A percentile compares a stretch with the other conserved stretches of the same genome.
Conservation (phyloP, 2,329 filamentous ascomycete species). For the Microdochium nivale region DNA sequence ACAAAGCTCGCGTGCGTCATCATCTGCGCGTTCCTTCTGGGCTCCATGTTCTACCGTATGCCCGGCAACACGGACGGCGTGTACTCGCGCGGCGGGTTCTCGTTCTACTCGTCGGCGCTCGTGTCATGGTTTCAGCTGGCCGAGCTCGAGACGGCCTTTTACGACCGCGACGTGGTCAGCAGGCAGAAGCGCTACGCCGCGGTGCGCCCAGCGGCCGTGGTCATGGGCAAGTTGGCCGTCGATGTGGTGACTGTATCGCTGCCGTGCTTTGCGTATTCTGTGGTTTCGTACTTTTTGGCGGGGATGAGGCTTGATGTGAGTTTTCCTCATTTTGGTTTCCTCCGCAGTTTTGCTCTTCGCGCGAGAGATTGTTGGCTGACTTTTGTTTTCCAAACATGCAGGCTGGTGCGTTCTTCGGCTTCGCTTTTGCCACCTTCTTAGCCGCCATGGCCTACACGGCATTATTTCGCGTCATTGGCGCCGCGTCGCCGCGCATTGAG, state of each 20-base stretch:
- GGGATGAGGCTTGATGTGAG: slow-evolving; percentile 48
- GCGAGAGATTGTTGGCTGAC: slow-evolving; percentile 11
- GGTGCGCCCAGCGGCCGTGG: slow-evolving; percentile 46
- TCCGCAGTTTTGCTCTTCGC: slow-evolving; percentile 53
- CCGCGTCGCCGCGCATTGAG: slow-evolving; percentile 33
- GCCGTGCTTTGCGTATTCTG: slow-evolving; percentile 59
- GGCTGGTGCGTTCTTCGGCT: slow-evolving; percentile 19
- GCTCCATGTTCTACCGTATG: slow-evolving; percentile 69
- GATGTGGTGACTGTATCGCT: slow-evolving; percentile 55
- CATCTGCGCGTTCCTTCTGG: slow-evolving; percentile 64
- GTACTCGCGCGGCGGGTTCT: slow-evolving; percentile 42
- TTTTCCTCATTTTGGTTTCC: slow-evolving; percentile 59
- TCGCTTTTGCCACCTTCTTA: slow-evolving; percentile 7
- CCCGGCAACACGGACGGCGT: slow-evolving; percentile 50
- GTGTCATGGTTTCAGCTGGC: slow-evolving; percentile 60
- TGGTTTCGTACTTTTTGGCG: slow-evolving; percentile 72
- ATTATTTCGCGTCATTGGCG: slow-evolving; percentile 22
- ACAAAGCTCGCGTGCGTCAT: slow-evolving; percentile 77
- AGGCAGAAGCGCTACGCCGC: slow-evolving; percentile 40
- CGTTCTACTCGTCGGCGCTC: slow-evolving; percentile 46
- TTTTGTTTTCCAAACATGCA: slow-evolving; percentile 23
- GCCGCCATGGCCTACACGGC: slow-evolving; percentile 19
- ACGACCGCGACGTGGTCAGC: slow-evolving; percentile 52
- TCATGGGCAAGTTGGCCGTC: slow-evolving; percentile 45
- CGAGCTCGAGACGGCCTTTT: slow-evolving; percentile 70